Evolutionary conservation across 1,139 yeast species (phyloP).

Genomic region (Diutina scorzettiae): DNA sequence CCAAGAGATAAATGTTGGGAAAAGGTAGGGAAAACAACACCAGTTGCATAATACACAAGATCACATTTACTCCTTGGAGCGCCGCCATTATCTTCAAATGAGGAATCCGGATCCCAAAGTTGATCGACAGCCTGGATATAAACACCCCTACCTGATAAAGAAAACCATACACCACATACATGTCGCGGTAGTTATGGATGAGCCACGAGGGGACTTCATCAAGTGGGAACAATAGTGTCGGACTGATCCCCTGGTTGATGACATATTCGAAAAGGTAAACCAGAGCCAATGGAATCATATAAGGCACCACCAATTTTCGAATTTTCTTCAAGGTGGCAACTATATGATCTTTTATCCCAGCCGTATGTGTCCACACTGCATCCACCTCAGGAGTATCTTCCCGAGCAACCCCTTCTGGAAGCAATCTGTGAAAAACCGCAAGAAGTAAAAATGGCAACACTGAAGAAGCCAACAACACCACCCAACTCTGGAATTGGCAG

Average conservation of each 20-base stretch:
- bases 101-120: constrained; percentile 45
- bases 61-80: constrained; percentile 58
- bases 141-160: constrained; percentile 88
- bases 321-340: constrained; percentile 29
- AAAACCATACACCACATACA: constrained; percentile 89
- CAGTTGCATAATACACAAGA: constrained; percentile 53
- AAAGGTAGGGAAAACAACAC: constrained; percentile 43
- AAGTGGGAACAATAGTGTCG: constrained; percentile 71
- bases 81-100: constrained; percentile 49
- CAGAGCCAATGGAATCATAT: constrained; percentile 69
- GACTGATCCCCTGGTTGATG: constrained; percentile 86
- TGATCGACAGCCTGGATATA: constrained; percentile 74
- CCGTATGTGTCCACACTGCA: too few relatives aligned
- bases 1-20: constrained; percentile 40
- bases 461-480: constrained; percentile 22
- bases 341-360: constrained; percentile 14
- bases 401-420: constrained; percentile 13
- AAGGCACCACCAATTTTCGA: constrained; percentile 47
- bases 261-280: constrained; percentile 82
- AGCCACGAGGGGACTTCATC: constrained; percentile 47
- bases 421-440: constrained; percentile 16
- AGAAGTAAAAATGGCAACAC: constrained; percentile 27
- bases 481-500: constrained; percentile 19
- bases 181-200: constrained; percentile 63
- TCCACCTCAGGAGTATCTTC: background rate